These are phyloP conservation scores for Erodium trifolium DNA, from an alignment of 441 rosid genomes.

Conservation along the genomic window DNA sequence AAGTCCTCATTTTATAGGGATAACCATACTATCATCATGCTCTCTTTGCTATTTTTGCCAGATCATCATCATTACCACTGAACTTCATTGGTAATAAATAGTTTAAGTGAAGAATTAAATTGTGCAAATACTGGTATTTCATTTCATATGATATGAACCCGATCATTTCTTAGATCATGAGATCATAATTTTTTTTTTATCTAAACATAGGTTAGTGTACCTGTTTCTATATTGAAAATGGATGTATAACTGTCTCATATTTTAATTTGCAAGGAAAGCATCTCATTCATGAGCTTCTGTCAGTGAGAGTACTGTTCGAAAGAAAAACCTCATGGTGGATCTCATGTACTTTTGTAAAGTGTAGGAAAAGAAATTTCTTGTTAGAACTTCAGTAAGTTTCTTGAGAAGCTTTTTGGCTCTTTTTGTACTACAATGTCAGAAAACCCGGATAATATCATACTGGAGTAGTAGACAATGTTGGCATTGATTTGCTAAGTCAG, in stretches of 20 bases:
- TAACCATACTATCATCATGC: too few species aligned
- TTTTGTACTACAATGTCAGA: neutral
- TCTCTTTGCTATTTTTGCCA: too few species aligned
- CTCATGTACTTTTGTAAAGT: conserved; percentile 80
- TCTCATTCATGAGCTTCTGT: conserved; percentile 29
- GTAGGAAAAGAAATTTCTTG: conserved; percentile 79
- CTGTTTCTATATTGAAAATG: neutral
- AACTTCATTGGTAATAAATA: too few species aligned
- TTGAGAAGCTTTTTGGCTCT: neutral
- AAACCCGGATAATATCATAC: neutral
- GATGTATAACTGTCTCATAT: neutral
- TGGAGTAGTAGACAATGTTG: neutral
- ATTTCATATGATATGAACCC: too few species aligned
- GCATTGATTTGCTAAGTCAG: neutral
- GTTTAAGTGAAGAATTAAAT: too few species aligned
- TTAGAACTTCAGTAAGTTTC: conserved; percentile 68
- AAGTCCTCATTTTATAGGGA: too few species aligned
- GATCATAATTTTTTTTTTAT: too few species aligned
- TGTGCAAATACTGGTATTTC: too few species aligned
- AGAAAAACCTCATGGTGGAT: conserved; percentile 69
- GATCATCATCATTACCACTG: too few species aligned
- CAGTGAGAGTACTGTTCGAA: conserved; percentile 57
- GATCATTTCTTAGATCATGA: too few species aligned
- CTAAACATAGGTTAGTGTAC: neutral
- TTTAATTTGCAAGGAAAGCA: neutral